A percentile compares a stretch with the other conserved stretches of the same genome.
These are phyloP conservation scores for Ganoderma sinense DNA, from an alignment of 1,284 basidiomycete species.

Conservation along the genomic window DNA sequence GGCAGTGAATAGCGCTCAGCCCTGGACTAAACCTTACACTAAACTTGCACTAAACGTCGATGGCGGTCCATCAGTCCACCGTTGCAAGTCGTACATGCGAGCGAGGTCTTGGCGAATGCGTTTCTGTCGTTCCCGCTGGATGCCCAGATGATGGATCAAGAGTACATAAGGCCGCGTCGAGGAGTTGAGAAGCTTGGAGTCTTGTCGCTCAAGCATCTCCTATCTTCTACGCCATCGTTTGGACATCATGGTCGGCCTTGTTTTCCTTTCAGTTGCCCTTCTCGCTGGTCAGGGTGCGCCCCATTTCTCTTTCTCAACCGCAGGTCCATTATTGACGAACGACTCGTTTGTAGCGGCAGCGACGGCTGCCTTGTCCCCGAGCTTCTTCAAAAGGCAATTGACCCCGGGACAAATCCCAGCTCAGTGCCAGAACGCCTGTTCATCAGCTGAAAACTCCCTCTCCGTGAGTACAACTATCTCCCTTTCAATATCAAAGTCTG, in stretches of 20 bases:
- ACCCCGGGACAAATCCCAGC: background rate
- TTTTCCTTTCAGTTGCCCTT: background rate
- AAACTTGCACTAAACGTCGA: background rate
- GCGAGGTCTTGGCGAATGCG: background rate
- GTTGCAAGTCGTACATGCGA: background rate
- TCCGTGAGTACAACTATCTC: background rate
- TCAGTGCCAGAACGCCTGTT: background rate
- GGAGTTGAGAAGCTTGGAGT: background rate
- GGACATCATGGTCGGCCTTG: background rate
- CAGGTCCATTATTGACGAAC: background rate
- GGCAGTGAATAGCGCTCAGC: no score
- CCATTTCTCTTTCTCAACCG: background rate
- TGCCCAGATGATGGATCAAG: background rate
- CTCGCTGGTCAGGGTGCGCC: background rate
- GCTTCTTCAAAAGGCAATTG: background rate
- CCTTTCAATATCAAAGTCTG: background rate
- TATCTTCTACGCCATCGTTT: background rate
- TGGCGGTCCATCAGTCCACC: background rate
- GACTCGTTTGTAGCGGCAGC: background rate
- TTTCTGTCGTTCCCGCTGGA: background rate
- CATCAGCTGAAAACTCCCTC: background rate
- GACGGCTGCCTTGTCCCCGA: background rate
- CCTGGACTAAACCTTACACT: background rate
- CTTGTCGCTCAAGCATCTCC: background rate
- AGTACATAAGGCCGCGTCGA: background rate